These are phyloP conservation scores for Candida verbasci DNA, from an alignment of 805 yeast species.

Conservation along the genomic window DNA sequence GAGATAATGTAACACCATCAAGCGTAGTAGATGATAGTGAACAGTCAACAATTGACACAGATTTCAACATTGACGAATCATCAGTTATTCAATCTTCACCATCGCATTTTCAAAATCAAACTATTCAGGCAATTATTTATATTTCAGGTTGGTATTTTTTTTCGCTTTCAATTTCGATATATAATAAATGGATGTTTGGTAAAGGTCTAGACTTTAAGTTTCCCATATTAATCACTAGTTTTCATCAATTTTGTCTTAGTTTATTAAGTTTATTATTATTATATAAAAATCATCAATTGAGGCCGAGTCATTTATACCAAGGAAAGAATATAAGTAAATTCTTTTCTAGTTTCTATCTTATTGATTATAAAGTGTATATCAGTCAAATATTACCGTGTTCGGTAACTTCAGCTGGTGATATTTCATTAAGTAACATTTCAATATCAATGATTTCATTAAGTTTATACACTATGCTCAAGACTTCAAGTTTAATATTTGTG, in stretches of 20 bases:
- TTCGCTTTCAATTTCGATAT: constrained; percentile 66
- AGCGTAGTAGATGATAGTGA: not conserved
- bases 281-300: constrained; percentile 42
- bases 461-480: constrained; percentile 89
- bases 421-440: constrained; percentile 87
- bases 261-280: constrained; percentile 46
- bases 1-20: not conserved
- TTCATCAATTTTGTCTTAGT: constrained; percentile 75
- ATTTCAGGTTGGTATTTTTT: constrained; percentile 66
- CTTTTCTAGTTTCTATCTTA: constrained; percentile 13
- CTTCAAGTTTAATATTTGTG: constrained; percentile 85
- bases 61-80: not conserved
- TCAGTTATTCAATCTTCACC: no score
- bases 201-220: constrained; percentile 70
- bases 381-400: constrained; percentile 77
- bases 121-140: constrained; percentile 22
- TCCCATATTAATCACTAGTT: constrained; percentile 79
- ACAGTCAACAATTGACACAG: not conserved
- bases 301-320: constrained; percentile 28
- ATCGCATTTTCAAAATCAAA: not conserved
- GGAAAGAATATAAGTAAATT: constrained; percentile 1
- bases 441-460: constrained; percentile 74
- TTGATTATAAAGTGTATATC: constrained; percentile 29
- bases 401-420: constrained; percentile 85
- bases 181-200: constrained; percentile 98